Evolutionary conservation across 2,329 filamentous ascomycete species (phyloP), one percentile per base, ranked within the genome.

Genomic region (Sporothrix brasiliensis): DNA sequence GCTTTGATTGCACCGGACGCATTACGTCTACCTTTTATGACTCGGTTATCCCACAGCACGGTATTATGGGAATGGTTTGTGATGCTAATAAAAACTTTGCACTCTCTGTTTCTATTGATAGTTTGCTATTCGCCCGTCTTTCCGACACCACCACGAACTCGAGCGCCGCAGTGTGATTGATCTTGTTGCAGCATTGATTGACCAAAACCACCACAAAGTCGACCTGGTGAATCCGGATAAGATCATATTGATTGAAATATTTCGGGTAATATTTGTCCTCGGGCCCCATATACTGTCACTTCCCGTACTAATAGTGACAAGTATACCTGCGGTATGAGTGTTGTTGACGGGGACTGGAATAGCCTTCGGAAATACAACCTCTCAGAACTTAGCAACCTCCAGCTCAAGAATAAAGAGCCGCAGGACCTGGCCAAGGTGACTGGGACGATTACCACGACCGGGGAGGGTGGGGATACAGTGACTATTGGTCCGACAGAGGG

Each of bases 51-150:
- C 44, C 44, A 49, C 44, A 49, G 14, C 16, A 34, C 39, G 39
- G 27, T 14, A 39, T 14, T 41, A 9, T 30, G 41, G 41, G 54
- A 14, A 9, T 16, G 27, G 27, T 14, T 14, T 30, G 41, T 14
- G n/a, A n/a, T n/a, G 16, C 34, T 66, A 16, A 60, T 41, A n/a
- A 5, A 14, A 44, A 30, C 14, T 44, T 49, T 30, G 16, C 6
- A 3, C 21, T 67, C 44, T 54, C 21, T 14, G 13, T 6, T 11
- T 41, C 24, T 41, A 19, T 52, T 58, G 41, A 13, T 72, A 94
- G 92, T 95, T 93, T 79, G 92, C 92, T n/a, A 94, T 96, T 74
- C 88, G 92, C 58, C 88, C 90, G n/a, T 91, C 87, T 16, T 87
- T 92, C 72, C 88, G 92, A 69, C 92, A 91, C 76, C 89, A 94